A percentile compares a stretch with the other conserved stretches of the same genome.
These are phyloP conservation scores for Coccomyxa subellipsoidea DNA, from an alignment of 163 green algal genomes.

Conservation along the genomic window DNA sequence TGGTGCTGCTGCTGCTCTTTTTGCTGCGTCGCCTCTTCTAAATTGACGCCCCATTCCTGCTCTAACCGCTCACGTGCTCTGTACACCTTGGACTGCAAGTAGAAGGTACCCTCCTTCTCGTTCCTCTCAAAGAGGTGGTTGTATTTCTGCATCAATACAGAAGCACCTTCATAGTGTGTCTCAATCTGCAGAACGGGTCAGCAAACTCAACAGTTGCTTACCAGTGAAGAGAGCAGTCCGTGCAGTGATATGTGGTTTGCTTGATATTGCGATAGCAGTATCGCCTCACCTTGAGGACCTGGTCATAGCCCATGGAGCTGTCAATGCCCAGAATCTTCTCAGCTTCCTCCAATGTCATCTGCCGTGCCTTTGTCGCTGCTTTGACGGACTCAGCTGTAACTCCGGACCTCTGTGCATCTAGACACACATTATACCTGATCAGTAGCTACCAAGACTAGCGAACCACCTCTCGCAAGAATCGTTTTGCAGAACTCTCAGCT, in stretches of 20 bases:
- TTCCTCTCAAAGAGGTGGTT: slow-evolving; percentile 84
- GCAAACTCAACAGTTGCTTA: too few relatives aligned
- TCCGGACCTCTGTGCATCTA: slow-evolving; percentile 73
- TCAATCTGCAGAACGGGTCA: too few relatives aligned
- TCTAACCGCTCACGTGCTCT: slow-evolving; percentile 76
- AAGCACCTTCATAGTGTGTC: slow-evolving; percentile 1
- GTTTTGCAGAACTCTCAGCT: too few relatives aligned
- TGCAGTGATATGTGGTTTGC: too few relatives aligned
- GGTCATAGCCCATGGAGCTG: slow-evolving; percentile 58
- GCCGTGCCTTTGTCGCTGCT: slow-evolving; percentile 28
- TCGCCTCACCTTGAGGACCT: slow-evolving; percentile 82
- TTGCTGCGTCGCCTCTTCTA: slow-evolving; percentile 41
- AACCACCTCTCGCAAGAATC: too few relatives aligned
- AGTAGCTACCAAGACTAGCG: too few relatives aligned
- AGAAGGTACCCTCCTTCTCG: slow-evolving; percentile 91
- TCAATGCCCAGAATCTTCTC: slow-evolving; percentile 80
- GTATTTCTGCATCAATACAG: slow-evolving; percentile 86
- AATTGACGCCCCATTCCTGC: slow-evolving; percentile 32
- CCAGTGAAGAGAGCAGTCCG: too few relatives aligned
- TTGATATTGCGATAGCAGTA: too few relatives aligned
- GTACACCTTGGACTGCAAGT: slow-evolving; percentile 84
- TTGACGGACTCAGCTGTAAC: slow-evolving; percentile 40
- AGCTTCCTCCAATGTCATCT: slow-evolving; percentile 78
- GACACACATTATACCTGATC: not conserved
- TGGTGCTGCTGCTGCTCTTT: slow-evolving; percentile 7